Evolutionary conservation across 1,139 yeast species (phyloP), one percentile per base, ranked within the genome.

Genomic region (Debaryomyces robertsiae): DNA sequence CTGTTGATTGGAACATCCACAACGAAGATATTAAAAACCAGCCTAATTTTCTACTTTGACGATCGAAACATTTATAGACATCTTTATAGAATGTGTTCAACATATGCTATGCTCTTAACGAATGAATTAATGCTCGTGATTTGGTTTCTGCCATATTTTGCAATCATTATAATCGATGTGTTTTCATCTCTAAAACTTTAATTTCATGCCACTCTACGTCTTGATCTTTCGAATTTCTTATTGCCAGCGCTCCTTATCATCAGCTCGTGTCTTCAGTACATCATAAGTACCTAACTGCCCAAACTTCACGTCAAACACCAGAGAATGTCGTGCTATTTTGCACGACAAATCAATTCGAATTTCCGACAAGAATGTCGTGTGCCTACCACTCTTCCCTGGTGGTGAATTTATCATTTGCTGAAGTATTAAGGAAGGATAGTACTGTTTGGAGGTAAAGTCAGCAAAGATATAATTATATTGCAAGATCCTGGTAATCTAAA

Each of bases 1-100:
- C 29, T 2, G 38, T 28, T 10, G 42, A 39, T 27, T 33, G 38
- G 38, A 16, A 30, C 19, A 11, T 24, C 15, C 37, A 28, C 16
- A 41, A 37, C 17, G 46, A 43, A 23, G 44, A 41, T 7, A 11
- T 25, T 16, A 38, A 33, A 23, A 22, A 19, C 24, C 42, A 33
- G 14, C 33, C 32, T 16, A 31, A 29, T 22, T 39, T 39, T 25
- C 30, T 32, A 18, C 36, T 39, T 16, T 39, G 30, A 34, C 25
- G 36, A 25, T 25, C 15, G 7, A 15, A 9, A 27, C 14, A 25
- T n/a, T 24, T 25, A 33, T 33, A 25, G 30, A 24, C 15, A 13
- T 19, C n/a, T 14, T 24, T 32, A 32, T 32, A 32, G 35, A 32
- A 13, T 7, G 19, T 23, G 18, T 10, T 14, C 6, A 11, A 14